Evolutionary conservation across 1,139 yeast genomes (phyloP).

Genomic region (Debaryomyces robertsiae): DNA sequence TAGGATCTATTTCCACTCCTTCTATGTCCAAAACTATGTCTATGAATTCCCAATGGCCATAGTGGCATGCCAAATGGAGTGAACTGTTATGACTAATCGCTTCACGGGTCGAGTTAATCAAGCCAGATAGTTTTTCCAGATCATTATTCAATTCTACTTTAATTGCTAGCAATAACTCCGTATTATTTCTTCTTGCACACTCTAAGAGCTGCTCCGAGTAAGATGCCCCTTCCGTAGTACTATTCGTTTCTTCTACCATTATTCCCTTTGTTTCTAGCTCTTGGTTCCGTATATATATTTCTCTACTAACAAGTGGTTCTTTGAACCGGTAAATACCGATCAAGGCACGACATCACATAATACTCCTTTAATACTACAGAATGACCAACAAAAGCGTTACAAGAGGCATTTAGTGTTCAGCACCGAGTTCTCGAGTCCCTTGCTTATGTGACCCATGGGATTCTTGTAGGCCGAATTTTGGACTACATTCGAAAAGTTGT

Average conservation of each 20-base stretch:
- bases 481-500: too few species aligned
- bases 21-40: conserved; percentile 83
- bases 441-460: too few species aligned
- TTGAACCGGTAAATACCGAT: conserved; percentile 5
- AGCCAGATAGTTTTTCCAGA: conserved; percentile 50
- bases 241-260: conserved; percentile 16
- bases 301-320: background rate
- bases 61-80: conserved; percentile 76
- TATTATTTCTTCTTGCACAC: conserved; percentile 85
- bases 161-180: conserved; percentile 66
- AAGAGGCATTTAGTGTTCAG: too few species aligned
- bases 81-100: conserved; percentile 78
- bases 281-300: background rate
- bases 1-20: conserved; percentile 88
- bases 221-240: conserved; percentile 65
- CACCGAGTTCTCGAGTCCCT: too few species aligned
- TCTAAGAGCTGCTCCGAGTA: conserved; percentile 80
- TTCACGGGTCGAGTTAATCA: conserved; percentile 74
- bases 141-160: conserved; percentile 49
- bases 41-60: conserved; percentile 85
- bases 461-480: too few species aligned
- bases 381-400: background rate
- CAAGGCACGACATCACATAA: conserved; percentile 10
- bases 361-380: background rate
- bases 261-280: background rate